Evolutionary conservation across 2,329 filamentous ascomycete genomes (phyloP).

Genomic region (Penicillium vulpinum): DNA sequence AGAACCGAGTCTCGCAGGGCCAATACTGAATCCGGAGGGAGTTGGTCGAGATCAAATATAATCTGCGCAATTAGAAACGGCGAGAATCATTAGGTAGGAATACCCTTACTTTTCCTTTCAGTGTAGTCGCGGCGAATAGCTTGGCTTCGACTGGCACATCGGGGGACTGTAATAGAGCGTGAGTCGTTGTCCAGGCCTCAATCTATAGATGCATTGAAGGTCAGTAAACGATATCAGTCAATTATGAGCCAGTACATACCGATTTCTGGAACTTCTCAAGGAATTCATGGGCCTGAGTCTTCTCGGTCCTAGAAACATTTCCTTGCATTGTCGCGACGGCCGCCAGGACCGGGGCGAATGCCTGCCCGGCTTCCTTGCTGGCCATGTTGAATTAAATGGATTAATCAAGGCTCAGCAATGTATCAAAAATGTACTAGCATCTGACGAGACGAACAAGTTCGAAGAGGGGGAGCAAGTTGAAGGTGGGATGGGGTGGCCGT

Average conservation of each 20-base stretch:
- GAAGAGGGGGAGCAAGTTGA: slow-evolving; percentile 16
- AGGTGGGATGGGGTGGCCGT: slow-evolving; percentile 27
- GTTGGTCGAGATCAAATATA: slow-evolving; percentile 90
- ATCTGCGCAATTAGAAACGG: slow-evolving; percentile 62
- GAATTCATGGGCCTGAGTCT: slow-evolving; percentile 87
- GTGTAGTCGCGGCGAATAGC: slow-evolving; percentile 91
- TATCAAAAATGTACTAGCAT: slow-evolving; percentile 5
- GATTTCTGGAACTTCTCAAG: slow-evolving; percentile 98
- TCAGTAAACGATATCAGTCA: slow-evolving; percentile 16
- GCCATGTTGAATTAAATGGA: slow-evolving; percentile 58
- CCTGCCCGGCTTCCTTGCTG: slow-evolving; percentile 65
- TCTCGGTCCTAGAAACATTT: slow-evolving; percentile 75
- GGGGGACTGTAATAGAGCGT: slow-evolving; percentile 77
- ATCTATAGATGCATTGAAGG: slow-evolving; percentile 54
- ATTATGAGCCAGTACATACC: slow-evolving; percentile 54
- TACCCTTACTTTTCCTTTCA: slow-evolving; percentile 86
- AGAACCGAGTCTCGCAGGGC: slow-evolving; percentile 82
- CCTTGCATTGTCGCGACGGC: slow-evolving; percentile 89
- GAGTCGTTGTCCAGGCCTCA: slow-evolving; percentile 86
- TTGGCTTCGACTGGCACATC: slow-evolving; percentile 79
- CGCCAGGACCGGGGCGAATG: slow-evolving; percentile 80
- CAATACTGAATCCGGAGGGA: slow-evolving; percentile 71
- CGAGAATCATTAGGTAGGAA: background rate
- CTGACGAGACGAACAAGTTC: background rate
- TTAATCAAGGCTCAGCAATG: slow-evolving; percentile 12